phyloP scores from a whole-genome alignment of 805 yeast genomes.

The Ogataea nonfermentans region DNA sequence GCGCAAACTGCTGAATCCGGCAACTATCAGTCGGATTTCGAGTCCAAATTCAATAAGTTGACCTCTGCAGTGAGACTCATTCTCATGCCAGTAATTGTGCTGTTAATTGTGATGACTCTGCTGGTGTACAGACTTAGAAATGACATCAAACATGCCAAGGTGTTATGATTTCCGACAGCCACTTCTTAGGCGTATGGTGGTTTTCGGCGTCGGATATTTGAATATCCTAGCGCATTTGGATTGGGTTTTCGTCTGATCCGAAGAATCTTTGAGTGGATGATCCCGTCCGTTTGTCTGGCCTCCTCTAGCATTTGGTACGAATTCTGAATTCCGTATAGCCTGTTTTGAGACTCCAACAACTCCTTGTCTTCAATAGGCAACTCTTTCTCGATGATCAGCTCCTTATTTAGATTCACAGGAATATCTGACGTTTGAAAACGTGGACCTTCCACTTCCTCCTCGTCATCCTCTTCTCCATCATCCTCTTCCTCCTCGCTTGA shows the following conservation, averaged over 20 bases:
- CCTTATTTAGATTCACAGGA: slow-evolving; percentile 22
- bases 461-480: slow-evolving; percentile 13
- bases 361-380: slow-evolving; percentile 36
- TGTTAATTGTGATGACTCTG: slow-evolving; percentile 41
- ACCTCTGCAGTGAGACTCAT: slow-evolving; percentile 23
- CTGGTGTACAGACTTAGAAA: slow-evolving; percentile 54
- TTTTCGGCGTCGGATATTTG: slow-evolving; percentile 43
- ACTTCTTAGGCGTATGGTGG: slow-evolving; percentile 39
- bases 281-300: slow-evolving; percentile 29
- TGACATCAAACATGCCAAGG: slow-evolving; percentile 61
- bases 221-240: slow-evolving; percentile 45
- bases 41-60: slow-evolving; percentile 18
- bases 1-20: slow-evolving; percentile 5
- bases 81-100: slow-evolving; percentile 39
- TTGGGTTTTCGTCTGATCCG: slow-evolving; percentile 46
- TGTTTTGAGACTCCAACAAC: slow-evolving; percentile 35
- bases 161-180: slow-evolving; percentile 37
- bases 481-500: slow-evolving; percentile 4
- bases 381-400: slow-evolving; percentile 32
- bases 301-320: slow-evolving; percentile 28
- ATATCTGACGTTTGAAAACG: slow-evolving; percentile 20
- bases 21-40: slow-evolving; percentile 17
- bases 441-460: slow-evolving; percentile 15
- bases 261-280: slow-evolving; percentile 37
- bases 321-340: slow-evolving; percentile 25